phyloP scores from a whole-genome alignment of 306 rosid species.

The Hippophae tibetana region DNA sequence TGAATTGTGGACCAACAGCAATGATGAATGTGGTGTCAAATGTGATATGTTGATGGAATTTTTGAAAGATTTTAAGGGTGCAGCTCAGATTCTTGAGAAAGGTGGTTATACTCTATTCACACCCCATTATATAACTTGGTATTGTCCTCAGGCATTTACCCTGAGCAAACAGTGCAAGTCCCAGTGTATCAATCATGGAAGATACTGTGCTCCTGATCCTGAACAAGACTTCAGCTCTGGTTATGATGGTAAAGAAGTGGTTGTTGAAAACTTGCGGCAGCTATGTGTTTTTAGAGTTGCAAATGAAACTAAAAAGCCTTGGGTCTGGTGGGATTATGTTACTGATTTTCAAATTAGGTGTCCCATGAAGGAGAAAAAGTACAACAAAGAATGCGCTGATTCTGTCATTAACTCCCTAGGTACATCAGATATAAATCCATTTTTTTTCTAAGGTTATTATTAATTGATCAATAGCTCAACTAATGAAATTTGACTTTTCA shows the following conservation, averaged over 20 bases:
- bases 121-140: constrained; percentile 98
- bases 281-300: constrained; percentile 84
- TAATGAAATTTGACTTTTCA: constrained; percentile 11
- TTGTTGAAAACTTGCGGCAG: constrained; percentile 91
- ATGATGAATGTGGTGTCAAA: constrained; percentile 95
- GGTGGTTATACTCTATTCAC: constrained; percentile 92
- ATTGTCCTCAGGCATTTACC: constrained; percentile 90
- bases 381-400: constrained; percentile 81
- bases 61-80: constrained; percentile 91
- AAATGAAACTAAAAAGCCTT: constrained; percentile 74
- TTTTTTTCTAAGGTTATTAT: constrained; percentile 11
- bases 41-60: constrained; percentile 97
- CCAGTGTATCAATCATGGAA: constrained; percentile 97
- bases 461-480: not conserved
- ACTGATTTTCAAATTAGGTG: constrained; percentile 98
- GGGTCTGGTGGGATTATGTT: constrained; percentile 99
- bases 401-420: constrained; percentile 86
- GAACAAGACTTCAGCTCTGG: constrained; percentile 98
- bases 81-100: constrained; percentile 94
- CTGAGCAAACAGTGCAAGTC: constrained; percentile 98
- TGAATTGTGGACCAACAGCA: constrained; percentile 96
- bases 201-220: constrained; percentile 99
- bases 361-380: constrained; percentile 93
- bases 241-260: constrained; percentile 91
- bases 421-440: constrained; percentile 23